A percentile compares a stretch with the other conserved stretches of the same genome.
phyloP scores from a whole-genome alignment of 2,329 filamentous ascomycete genomes.

The Clathrospora elynae region DNA sequence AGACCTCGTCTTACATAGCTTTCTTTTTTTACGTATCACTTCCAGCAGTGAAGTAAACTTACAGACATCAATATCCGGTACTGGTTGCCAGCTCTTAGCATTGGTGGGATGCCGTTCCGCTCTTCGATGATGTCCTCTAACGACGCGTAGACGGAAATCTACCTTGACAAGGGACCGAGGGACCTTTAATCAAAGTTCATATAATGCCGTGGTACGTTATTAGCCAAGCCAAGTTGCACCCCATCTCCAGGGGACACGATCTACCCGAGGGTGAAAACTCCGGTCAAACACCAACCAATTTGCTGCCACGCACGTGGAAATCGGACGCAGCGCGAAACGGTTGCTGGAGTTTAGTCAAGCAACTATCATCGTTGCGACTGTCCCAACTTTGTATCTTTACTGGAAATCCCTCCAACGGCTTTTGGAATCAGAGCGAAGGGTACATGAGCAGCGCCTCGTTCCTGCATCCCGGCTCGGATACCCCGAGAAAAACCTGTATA shows the following conservation, averaged over 20 bases:
- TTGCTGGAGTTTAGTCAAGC: no score
- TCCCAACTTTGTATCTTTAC: no score
- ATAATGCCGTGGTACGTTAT: constrained; percentile 7
- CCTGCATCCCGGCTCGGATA: no score
- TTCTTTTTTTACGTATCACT: constrained; percentile 10
- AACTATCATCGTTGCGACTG: no score
- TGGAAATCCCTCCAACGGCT: no score
- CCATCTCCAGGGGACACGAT: constrained; percentile 1
- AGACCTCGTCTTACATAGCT: constrained; percentile 11
- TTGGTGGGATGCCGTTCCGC: neutral
- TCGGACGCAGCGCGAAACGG: no score
- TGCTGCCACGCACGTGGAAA: no score
- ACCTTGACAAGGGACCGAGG: neutral
- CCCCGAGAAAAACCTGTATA: no score
- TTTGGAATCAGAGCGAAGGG: no score
- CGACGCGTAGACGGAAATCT: neutral
- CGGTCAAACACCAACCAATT: constrained; percentile 15
- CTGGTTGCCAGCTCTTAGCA: neutral
- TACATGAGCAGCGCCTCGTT: no score
- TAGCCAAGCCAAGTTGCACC: constrained; percentile 11
- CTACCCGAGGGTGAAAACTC: constrained; percentile 28
- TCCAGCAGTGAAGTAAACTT: constrained; percentile 15
- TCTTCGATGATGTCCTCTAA: no score
- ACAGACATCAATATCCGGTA: constrained; percentile 2
- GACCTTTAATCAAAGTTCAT: constrained; percentile 7